phyloP scores from a whole-genome alignment of 106 monocot genomes.

The Cymbidium sinense region DNA sequence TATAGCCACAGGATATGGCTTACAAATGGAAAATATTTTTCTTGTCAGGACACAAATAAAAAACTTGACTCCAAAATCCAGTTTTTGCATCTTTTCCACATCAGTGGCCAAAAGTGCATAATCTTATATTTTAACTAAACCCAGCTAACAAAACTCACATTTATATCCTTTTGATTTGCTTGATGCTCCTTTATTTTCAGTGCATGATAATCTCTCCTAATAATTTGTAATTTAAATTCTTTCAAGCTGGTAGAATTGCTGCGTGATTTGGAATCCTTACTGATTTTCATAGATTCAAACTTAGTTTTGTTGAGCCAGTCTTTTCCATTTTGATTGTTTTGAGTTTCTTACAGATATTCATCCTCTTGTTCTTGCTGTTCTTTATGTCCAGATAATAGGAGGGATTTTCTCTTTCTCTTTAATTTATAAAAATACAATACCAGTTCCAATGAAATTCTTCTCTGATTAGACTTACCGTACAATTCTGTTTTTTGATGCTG shows the following conservation, averaged over 20 bases:
- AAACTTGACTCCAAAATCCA: too few species aligned
- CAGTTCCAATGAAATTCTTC: neutral
- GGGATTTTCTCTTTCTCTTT: neutral
- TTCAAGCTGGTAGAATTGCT: neutral
- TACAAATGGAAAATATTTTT: too few species aligned
- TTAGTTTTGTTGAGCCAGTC: neutral
- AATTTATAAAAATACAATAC: neutral
- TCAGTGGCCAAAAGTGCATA: neutral
- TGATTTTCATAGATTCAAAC: neutral
- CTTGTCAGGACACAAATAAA: too few species aligned
- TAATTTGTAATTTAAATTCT: neutral
- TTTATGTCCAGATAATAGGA: neutral
- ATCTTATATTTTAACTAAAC: neutral
- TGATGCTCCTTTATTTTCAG: neutral
- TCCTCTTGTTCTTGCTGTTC: neutral
- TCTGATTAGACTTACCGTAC: neutral
- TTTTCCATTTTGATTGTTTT: neutral
- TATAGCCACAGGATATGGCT: too few species aligned
- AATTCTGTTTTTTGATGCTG: neutral
- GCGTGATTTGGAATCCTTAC: neutral
- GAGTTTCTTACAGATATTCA: neutral
- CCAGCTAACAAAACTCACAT: neutral
- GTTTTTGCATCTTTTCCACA: neutral
- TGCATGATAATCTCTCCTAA: constrained; percentile 1
- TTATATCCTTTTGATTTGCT: neutral